Evolutionary conservation across 768 basidiomycete species (phyloP), one percentile per base, ranked within the genome.

Genomic region (Daedaleopsis nitida): DNA sequence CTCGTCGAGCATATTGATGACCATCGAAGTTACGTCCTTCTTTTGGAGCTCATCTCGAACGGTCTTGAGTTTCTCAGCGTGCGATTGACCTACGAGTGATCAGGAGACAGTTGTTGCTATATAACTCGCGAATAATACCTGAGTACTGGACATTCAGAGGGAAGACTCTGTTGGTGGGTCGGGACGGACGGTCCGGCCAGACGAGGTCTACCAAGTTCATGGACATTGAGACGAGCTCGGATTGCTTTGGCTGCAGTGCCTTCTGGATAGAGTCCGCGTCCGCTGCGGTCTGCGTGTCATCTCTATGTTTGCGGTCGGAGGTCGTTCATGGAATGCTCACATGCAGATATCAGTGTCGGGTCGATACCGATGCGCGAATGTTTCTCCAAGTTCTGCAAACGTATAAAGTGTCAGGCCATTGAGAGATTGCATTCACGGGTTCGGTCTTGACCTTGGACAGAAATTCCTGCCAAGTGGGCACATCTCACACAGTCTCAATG

Each of bases 1-100:
- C 72, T 98, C 96, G 72, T 98, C 96, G 21, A 98, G 83, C 81
- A 89, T 87, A n/a, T 82, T 89, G 5, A 98, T 83, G 1, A 96
- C 87, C 44, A 92, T 73, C 1, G 90, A 94, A 65, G 86, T 82
- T n/a, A 76, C 77, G 21, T 85, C 82, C 67, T 85, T 81, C 77
- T 85, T 86, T 57, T 71, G 68, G 56, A 96, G 65, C 62, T 89
- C 86, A 58, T 86, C 81, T 37, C 93, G 81, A 6, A 94, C 75
- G 19, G 78, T 76, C 17, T 75, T 74, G 44, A 99, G 77, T 74
- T 99, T 99, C 32, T 83, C 81, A 38, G 73, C 66, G 35, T 86
- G 80, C 0, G 81, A 77, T 76, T 88, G 81, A 8, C 92, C 88
- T 85, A 24, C 17, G 1, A 45, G 55, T 21, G 44, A 32, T 50